Evolutionary conservation across 2,329 filamentous ascomycete species (phyloP).

Genomic region (Pseudophaeomoniella oleicola): DNA sequence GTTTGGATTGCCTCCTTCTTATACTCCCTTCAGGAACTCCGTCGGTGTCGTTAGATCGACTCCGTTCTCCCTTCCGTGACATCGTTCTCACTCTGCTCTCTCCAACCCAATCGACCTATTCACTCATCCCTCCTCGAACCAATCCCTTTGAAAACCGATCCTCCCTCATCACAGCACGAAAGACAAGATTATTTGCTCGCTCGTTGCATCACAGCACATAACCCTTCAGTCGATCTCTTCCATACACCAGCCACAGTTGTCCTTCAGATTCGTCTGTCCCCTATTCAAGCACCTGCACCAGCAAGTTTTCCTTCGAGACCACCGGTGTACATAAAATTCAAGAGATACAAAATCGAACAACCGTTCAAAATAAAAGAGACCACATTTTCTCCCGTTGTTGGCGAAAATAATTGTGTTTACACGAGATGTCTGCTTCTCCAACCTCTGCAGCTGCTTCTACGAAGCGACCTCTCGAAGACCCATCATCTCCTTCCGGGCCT

Average conservation of each 20-base stretch:
- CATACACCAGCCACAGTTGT: constrained; percentile 1
- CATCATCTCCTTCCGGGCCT: constrained; percentile 81
- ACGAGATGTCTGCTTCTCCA: constrained; percentile 57
- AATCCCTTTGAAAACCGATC: background rate
- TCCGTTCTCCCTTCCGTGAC: too few species aligned
- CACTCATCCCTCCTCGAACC: background rate
- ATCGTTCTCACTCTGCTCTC: constrained; percentile 5
- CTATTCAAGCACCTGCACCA: constrained; percentile 46
- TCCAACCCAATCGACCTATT: background rate
- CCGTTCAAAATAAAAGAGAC: constrained; percentile 21
- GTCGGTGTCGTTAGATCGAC: background rate
- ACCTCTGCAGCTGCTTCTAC: constrained; percentile 31
- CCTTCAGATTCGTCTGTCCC: constrained; percentile 1
- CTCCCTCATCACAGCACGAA: background rate
- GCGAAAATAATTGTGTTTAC: constrained; percentile 5
- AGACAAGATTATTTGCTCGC: background rate
- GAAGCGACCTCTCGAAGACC: constrained; percentile 93
- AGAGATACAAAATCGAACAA: constrained; percentile 43
- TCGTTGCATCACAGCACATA: constrained; percentile 9
- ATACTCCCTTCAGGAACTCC: background rate
- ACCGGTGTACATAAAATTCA: constrained; percentile 66
- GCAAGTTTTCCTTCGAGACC: constrained; percentile 84
- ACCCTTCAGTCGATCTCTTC: constrained; percentile 3
- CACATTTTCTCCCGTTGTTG: background rate
- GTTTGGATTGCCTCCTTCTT: background rate